phyloP scores from a whole-genome alignment of 257 asterid genomes.

The Coffea eugenioides region DNA sequence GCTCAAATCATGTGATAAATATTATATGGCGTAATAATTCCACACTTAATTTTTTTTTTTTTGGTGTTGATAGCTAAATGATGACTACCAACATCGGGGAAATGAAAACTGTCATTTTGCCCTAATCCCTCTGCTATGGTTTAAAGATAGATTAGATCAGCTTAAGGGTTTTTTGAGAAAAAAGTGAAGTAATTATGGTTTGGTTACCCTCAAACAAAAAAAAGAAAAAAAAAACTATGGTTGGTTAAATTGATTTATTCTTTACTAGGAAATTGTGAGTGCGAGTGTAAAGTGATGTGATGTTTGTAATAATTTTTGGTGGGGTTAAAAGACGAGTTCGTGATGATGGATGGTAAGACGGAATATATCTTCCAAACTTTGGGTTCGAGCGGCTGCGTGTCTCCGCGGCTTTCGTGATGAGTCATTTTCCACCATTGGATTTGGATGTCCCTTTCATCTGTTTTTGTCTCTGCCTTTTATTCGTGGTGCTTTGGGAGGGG shows the following conservation, averaged over 20 bases:
- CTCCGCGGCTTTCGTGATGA: slow-evolving; percentile 48
- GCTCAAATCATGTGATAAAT: too few species aligned
- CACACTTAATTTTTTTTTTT: too few species aligned
- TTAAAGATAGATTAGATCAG: background rate
- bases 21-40: too few species aligned
- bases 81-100: too few species aligned
- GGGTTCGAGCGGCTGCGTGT: slow-evolving; percentile 67
- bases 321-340: slow-evolving; percentile 12
- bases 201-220: too few species aligned
- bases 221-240: too few species aligned
- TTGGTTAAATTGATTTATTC: background rate
- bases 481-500: background rate
- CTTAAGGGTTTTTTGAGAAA: background rate
- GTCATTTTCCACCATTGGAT: slow-evolving; percentile 37
- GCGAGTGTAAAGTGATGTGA: slow-evolving; percentile 7
- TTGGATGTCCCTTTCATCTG: slow-evolving; percentile 10
- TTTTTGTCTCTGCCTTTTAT: slow-evolving; percentile 3
- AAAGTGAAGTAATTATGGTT: slow-evolving; percentile 15
- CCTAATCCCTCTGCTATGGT: too few species aligned
- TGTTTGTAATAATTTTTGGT: slow-evolving; percentile 4
- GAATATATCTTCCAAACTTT: slow-evolving; percentile 42
- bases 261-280: background rate
- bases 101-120: too few species aligned
- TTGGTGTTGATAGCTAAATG: too few species aligned
- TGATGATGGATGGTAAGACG: slow-evolving; percentile 17